Conservation (phyloP, 129 eudicot species). For the Lactuca sativa region DNA sequence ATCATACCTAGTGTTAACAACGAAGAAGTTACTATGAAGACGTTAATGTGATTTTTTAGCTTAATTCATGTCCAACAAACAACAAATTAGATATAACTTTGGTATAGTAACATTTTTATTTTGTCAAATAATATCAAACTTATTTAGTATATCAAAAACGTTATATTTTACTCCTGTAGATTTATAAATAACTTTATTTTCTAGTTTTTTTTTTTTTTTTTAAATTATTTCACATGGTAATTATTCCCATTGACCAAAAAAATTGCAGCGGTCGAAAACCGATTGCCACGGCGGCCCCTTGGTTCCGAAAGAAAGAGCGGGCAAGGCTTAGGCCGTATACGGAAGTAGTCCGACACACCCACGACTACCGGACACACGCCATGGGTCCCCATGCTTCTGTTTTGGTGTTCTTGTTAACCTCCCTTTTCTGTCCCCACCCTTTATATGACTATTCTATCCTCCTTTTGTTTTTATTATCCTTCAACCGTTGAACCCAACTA, state of each 20-base stretch:
- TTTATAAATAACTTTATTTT: no score
- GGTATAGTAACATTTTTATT: no score
- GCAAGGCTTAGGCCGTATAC: constrained; percentile 28
- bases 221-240: neutral
- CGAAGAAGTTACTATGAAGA: no score
- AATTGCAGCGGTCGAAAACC: constrained; percentile 3
- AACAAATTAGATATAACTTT: no score
- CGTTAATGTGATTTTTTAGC: no score
- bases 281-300: constrained; percentile 1
- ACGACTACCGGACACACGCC: constrained; percentile 16
- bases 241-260: neutral
- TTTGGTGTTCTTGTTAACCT: constrained; percentile 5
- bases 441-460: constrained; percentile 5
- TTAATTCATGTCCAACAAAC: no score
- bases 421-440: neutral
- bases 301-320: constrained; percentile 4
- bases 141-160: no score
- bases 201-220: no score
- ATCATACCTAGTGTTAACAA: no score
- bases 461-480: neutral
- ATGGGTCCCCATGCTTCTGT: constrained; percentile 30
- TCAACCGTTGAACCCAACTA: neutral
- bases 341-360: constrained; percentile 39
- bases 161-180: no score
- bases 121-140: neutral